phyloP scores from a whole-genome alignment of 139 green algal species.

The Zygnema circumcarinatum region DNA sequence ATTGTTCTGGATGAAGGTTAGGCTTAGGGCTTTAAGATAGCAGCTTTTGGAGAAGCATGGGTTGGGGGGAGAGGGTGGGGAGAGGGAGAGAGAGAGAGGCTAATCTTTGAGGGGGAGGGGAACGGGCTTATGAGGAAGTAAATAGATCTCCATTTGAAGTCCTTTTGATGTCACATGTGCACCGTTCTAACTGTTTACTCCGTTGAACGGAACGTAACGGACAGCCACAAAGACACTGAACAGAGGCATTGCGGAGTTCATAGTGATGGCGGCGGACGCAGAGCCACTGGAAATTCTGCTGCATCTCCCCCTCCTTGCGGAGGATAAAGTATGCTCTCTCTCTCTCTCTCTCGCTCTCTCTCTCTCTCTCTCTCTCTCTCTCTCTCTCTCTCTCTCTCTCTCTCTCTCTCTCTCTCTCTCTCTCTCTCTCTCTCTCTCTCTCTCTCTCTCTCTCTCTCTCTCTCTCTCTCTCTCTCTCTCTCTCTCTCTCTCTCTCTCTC shows the following conservation, averaged over 20 bases:
- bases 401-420: neutral
- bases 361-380: slow-evolving; percentile 8
- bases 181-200: neutral
- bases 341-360: neutral
- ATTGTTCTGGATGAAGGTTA: too few relatives aligned
- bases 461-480: neutral
- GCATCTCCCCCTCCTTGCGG: slow-evolving; percentile 96
- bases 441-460: neutral
- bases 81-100: too few relatives aligned
- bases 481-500: too few relatives aligned
- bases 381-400: neutral
- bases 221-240: slow-evolving; percentile 73
- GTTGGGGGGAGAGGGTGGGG: too few relatives aligned
- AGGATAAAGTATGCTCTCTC: slow-evolving; percentile 88
- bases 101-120: too few relatives aligned
- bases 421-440: neutral
- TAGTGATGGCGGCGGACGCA: slow-evolving; percentile 97
- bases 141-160: too few relatives aligned
- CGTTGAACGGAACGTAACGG: too few relatives aligned
- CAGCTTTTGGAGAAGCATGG: too few relatives aligned
- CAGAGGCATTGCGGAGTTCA: slow-evolving; percentile 93
- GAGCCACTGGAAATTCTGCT: slow-evolving; percentile 99
- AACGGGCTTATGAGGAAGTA: too few relatives aligned
- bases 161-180: neutral
- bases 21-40: too few relatives aligned